Conservation (phyloP, 73 alveolate genomes). For the Tetrahymena borealis region DNA sequence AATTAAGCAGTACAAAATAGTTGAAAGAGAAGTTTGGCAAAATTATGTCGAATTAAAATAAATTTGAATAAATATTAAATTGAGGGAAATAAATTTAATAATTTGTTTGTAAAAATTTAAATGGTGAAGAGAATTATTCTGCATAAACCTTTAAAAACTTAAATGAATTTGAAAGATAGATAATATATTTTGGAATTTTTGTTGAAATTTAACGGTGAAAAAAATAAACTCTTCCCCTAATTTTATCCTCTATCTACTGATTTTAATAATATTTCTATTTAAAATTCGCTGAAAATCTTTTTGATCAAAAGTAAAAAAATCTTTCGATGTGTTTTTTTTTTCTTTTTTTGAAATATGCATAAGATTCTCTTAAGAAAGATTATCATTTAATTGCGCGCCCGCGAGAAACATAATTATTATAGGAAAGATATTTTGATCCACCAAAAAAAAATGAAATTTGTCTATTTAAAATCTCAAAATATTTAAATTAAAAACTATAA, state of each 20-base stretch:
- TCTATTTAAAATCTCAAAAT: neutral
- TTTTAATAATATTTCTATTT: neutral
- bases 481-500: neutral
- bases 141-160: no score
- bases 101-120: neutral
- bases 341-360: neutral
- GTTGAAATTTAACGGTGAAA: neutral
- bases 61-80: neutral
- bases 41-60: neutral
- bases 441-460: neutral
- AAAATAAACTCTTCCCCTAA: neutral
- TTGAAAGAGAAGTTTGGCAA: neutral
- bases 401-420: neutral
- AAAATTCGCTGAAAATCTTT: neutral
- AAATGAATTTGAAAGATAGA: no score
- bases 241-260: neutral
- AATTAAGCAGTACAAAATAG: no score
- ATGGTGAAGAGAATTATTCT: neutral
- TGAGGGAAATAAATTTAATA: neutral
- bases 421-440: neutral
- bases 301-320: neutral
- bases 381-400: slow-evolving; percentile 3
- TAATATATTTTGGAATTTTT: no score
- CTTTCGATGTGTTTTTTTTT: neutral
- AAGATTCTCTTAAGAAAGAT: neutral